Evolutionary conservation across 75 land plant species (phyloP).

Genomic region (Azolla pinnata): DNA sequence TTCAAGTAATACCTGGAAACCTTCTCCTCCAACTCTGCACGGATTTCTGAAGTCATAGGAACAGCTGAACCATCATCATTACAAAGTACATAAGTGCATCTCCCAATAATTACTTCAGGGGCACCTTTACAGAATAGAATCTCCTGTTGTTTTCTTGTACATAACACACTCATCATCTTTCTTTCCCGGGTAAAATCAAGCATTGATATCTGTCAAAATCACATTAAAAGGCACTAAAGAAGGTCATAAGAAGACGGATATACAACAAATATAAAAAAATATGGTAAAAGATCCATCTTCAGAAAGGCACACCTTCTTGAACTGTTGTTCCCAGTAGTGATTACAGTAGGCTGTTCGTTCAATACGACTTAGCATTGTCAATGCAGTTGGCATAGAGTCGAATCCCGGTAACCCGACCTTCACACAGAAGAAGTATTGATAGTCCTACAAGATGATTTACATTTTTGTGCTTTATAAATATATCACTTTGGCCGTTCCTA

Average conservation of each 20-base stretch:
- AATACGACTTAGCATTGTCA: constrained; percentile 77
- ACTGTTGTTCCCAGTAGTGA: constrained; percentile 88
- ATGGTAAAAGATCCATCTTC: background rate
- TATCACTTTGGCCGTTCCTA: too few relatives aligned
- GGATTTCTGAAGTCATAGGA: constrained; percentile 54
- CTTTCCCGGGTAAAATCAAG: constrained; percentile 94
- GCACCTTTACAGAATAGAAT: constrained; percentile 92
- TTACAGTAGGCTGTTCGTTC: constrained; percentile 98
- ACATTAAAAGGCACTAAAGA: background rate
- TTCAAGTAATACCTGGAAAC: constrained; percentile 43
- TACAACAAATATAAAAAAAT: background rate
- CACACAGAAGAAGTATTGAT: too few relatives aligned
- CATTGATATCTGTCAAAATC: constrained; percentile 45
- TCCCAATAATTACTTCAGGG: constrained; percentile 77
- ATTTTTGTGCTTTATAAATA: too few relatives aligned
- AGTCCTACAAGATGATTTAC: too few relatives aligned
- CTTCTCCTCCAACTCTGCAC: constrained; percentile 59
- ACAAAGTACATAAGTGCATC: constrained; percentile 77
- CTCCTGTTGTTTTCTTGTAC: constrained; percentile 63
- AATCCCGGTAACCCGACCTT: constrained; percentile 99
- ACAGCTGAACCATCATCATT: constrained; percentile 83
- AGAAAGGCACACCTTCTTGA: constrained; percentile 88
- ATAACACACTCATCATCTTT: constrained; percentile 97
- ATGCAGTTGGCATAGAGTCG: constrained; percentile 94
- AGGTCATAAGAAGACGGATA: background rate